phyloP scores from a whole-genome alignment of 768 basidiomycete genomes.

The Xerocomus potaroensis region DNA sequence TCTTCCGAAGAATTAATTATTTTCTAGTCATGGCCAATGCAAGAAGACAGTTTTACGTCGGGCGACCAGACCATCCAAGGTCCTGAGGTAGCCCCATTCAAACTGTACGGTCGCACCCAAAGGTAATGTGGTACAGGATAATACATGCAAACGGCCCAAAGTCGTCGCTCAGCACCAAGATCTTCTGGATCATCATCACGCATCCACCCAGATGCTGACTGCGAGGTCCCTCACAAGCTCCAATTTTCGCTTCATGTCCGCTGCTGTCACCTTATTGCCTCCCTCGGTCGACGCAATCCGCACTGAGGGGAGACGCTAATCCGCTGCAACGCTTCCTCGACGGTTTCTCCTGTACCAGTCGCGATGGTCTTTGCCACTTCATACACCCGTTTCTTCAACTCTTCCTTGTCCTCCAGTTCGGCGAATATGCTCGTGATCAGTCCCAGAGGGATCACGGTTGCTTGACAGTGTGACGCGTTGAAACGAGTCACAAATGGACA shows the following conservation, averaged over 20 bases:
- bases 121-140: too few relatives aligned
- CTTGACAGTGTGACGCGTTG: background rate
- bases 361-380: conserved; percentile 43
- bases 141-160: too few relatives aligned
- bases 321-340: conserved; percentile 36
- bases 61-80: too few relatives aligned
- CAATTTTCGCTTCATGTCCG: conserved; percentile 33
- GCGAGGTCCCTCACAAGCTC: conserved; percentile 34
- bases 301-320: conserved; percentile 49
- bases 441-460: too few relatives aligned
- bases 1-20: too few relatives aligned
- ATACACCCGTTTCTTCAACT: conserved; percentile 37
- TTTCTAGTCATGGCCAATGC: too few relatives aligned
- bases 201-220: conserved; percentile 33
- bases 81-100: too few relatives aligned
- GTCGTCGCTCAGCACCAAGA: too few relatives aligned
- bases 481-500: conserved; percentile 3
- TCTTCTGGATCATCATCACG: background rate
- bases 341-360: conserved; percentile 33
- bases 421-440: conserved; percentile 43
- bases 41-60: too few relatives aligned
- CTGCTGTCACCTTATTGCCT: conserved; percentile 37
- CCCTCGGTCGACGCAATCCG: conserved; percentile 45
- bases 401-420: conserved; percentile 39
- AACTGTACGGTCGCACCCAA: too few relatives aligned